phyloP scores from a whole-genome alignment of 2,329 filamentous ascomycete genomes.

The Dactylellina sp. region DNA sequence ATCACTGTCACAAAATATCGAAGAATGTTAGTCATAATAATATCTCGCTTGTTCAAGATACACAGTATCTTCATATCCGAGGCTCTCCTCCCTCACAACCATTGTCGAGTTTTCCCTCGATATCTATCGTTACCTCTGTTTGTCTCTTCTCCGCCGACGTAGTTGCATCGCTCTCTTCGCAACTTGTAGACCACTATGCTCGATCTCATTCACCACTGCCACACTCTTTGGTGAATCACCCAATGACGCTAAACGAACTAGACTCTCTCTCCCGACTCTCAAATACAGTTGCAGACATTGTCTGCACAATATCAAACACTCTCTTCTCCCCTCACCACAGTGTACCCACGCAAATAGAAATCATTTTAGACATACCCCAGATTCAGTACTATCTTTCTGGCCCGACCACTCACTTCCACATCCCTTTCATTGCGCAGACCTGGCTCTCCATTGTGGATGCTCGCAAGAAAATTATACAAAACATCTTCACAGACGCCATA shows the following conservation, averaged over 20 bases:
- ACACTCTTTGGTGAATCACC: neutral
- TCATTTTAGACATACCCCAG: conserved; percentile 46
- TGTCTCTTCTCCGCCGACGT: conserved; percentile 51
- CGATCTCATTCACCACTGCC: neutral
- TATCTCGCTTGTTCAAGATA: conserved; percentile 15
- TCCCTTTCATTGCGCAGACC: conserved; percentile 7
- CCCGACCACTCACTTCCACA: conserved; percentile 32
- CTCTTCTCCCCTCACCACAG: neutral
- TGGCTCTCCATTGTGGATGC: conserved; percentile 37
- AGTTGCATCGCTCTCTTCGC: conserved; percentile 26
- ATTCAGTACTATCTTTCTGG: conserved; percentile 56
- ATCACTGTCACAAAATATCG: neutral
- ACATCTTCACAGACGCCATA: conserved; percentile 29
- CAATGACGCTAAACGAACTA: conserved; percentile 40
- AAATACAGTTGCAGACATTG: conserved; percentile 49
- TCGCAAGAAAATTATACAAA: conserved; percentile 33
- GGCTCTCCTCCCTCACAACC: conserved; percentile 39
- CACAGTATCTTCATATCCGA: conserved; percentile 39
- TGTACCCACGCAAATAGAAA: conserved; percentile 15
- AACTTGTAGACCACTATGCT: conserved; percentile 11
- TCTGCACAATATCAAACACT: conserved; percentile 24
- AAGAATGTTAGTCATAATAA: neutral
- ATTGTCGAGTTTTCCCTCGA: conserved; percentile 17
- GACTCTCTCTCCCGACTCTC: conserved; percentile 45
- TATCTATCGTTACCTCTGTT: conserved; percentile 29